Conservation (phyloP, 805 yeast genomes). For the Debaryomyces tyrocola region DNA sequence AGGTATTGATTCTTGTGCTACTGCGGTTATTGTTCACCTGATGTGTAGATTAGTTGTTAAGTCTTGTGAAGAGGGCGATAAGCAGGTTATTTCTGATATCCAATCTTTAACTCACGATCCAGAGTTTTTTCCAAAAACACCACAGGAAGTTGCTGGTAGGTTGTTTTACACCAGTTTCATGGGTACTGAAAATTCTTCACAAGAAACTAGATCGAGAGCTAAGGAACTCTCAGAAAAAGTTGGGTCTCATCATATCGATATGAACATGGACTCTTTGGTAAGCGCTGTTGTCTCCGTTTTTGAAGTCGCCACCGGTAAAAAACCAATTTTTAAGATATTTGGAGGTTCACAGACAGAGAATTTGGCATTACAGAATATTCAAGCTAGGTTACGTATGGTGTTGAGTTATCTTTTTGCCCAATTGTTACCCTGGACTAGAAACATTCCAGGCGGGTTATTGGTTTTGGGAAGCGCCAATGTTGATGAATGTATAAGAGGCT, state of each 20-base stretch:
- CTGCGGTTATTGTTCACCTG: slow-evolving; percentile 89
- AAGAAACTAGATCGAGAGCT: slow-evolving; percentile 83
- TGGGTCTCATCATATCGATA: slow-evolving; percentile 87
- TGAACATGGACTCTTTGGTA: slow-evolving; percentile 89
- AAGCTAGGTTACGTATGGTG: slow-evolving; percentile 95
- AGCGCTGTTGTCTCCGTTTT: slow-evolving; percentile 71
- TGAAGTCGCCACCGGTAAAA: slow-evolving; percentile 86
- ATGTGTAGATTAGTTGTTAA: slow-evolving; percentile 86
- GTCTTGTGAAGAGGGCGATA: slow-evolving; percentile 67
- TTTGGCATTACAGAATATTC: slow-evolving; percentile 93
- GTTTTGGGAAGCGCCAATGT: slow-evolving; percentile 97
- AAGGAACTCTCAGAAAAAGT: slow-evolving; percentile 68
- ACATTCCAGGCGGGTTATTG: slow-evolving; percentile 70
- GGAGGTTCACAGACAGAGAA: slow-evolving; percentile 94
- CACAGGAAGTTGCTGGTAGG: slow-evolving; percentile 71
- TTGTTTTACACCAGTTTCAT: slow-evolving; percentile 89
- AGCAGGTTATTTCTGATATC: slow-evolving; percentile 76
- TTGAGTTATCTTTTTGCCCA: slow-evolving; percentile 91
- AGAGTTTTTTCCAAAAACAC: slow-evolving; percentile 65
- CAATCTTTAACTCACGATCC: slow-evolving; percentile 59
- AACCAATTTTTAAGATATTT: slow-evolving; percentile 84
- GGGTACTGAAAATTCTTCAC: slow-evolving; percentile 94
- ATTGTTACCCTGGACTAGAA: slow-evolving; percentile 91
- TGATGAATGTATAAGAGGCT: slow-evolving; percentile 94
- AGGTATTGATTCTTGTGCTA: slow-evolving; percentile 97